A percentile compares a stretch with the other conserved stretches of the same genome.
Evolutionary conservation across 345 rosid genomes (phyloP).

Genomic region (Hibiscus trionum): DNA sequence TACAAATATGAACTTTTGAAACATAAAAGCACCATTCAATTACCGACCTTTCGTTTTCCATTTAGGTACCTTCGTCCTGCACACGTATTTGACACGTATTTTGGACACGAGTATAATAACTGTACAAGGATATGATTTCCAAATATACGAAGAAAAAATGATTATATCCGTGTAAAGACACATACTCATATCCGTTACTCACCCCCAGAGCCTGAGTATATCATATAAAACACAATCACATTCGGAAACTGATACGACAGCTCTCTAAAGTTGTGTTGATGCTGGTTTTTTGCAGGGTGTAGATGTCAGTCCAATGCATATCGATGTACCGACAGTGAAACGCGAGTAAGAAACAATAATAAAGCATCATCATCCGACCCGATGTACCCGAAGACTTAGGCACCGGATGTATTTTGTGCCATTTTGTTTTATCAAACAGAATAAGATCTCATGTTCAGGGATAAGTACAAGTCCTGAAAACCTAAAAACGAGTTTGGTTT

Average conservation of each 20-base stretch:
- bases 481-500: not conserved
- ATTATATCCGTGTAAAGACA: not conserved
- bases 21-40: not conserved
- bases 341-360: slow-evolving; percentile 48
- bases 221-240: not conserved
- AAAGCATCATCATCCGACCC: slow-evolving; percentile 39
- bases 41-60: not conserved
- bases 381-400: slow-evolving; percentile 33
- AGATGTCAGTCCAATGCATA: slow-evolving; percentile 43
- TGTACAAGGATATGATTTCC: not conserved
- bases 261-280: not conserved
- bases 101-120: no score
- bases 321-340: slow-evolving; percentile 57
- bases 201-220: not conserved
- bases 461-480: not conserved
- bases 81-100: no score
- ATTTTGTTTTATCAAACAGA: not conserved
- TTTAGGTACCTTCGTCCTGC: no score
- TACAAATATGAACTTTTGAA: slow-evolving; percentile 35
- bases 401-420: not conserved
- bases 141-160: not conserved
- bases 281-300: slow-evolving; percentile 36
- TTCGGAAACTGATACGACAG: not conserved
- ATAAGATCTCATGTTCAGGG: not conserved
- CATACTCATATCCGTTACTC: not conserved